Evolutionary conservation across 371 early-diverging fungal genomes (phyloP).

Genomic region (Rhizopus stolonifer): DNA sequence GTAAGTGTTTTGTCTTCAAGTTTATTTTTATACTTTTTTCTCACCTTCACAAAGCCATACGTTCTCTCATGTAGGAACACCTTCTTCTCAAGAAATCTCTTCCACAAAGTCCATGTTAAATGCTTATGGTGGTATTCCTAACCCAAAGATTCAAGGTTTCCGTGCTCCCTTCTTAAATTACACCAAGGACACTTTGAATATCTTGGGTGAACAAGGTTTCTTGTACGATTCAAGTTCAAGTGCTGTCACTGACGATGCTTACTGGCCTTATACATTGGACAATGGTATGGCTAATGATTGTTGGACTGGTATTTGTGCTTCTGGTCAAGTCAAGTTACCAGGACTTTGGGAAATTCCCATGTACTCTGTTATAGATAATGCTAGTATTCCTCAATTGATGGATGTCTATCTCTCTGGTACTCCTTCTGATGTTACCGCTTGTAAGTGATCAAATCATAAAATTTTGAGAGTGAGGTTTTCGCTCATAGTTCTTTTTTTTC

Average conservation of each 20-base stretch:
- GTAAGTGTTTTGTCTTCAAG: no score
- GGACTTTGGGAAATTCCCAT: conserved; percentile 78
- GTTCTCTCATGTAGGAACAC: conserved; percentile 57
- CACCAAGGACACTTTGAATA: conserved; percentile 47
- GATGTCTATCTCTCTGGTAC: conserved; percentile 61
- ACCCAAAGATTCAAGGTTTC: conserved; percentile 65
- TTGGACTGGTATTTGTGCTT: conserved; percentile 54
- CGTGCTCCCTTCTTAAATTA: conserved; percentile 73
- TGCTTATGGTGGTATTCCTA: conserved; percentile 66
- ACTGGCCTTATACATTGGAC: conserved; percentile 77
- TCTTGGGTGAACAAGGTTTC: conserved; percentile 54
- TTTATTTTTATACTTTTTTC: background rate
- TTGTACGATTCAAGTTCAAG: conserved; percentile 64
- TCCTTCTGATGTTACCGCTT: conserved; percentile 40
- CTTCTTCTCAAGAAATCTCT: conserved; percentile 49
- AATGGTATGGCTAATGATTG: conserved; percentile 71
- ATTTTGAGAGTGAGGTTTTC: no score
- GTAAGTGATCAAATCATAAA: conserved; percentile 37
- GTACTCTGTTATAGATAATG: conserved; percentile 46
- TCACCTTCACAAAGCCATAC: conserved; percentile 43
- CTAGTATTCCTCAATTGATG: conserved; percentile 56
- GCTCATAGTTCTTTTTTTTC: no score
- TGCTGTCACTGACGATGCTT: conserved; percentile 46
- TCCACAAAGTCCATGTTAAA: conserved; percentile 54
- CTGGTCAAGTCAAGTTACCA: conserved; percentile 43